These are phyloP conservation scores for Fragaria vesca DNA, from an alignment of 306 rosid species.

Conservation along the genomic window DNA sequence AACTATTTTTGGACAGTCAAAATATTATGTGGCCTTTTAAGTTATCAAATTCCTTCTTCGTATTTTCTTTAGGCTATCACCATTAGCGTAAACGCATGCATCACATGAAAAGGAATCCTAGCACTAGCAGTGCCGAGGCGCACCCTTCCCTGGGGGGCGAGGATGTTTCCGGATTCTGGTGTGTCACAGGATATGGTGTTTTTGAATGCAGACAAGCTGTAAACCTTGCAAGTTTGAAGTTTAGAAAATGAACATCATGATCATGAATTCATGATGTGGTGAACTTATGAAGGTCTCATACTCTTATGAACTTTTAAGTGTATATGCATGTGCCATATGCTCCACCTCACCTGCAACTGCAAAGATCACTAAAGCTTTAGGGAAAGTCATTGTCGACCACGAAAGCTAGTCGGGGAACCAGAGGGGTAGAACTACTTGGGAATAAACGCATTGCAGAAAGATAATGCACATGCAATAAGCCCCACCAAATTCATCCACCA, in stretches of 20 bases:
- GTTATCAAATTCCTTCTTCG: background rate
- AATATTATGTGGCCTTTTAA: background rate
- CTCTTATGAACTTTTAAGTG: too few relatives aligned
- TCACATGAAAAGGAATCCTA: background rate
- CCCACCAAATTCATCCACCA: background rate
- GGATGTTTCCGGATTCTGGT: background rate
- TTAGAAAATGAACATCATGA: background rate
- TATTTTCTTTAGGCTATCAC: background rate
- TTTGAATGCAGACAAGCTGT: background rate
- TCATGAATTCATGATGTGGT: background rate
- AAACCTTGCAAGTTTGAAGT: background rate
- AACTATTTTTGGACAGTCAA: background rate
- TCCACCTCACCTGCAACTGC: conserved; percentile 10
- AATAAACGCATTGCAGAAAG: background rate
- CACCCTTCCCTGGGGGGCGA: background rate
- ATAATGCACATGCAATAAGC: background rate
- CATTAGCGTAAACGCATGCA: background rate
- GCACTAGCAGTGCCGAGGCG: background rate
- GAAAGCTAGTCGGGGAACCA: background rate
- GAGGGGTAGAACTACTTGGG: background rate
- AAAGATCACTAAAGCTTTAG: background rate
- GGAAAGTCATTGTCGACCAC: conserved; percentile 12
- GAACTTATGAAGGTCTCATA: background rate
- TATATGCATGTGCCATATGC: conserved; percentile 1
- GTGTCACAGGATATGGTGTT: background rate